Evolutionary conservation across 305 asterid genomes (phyloP), one percentile per base, ranked within the genome.

Genomic region (Solanum hybrid): DNA sequence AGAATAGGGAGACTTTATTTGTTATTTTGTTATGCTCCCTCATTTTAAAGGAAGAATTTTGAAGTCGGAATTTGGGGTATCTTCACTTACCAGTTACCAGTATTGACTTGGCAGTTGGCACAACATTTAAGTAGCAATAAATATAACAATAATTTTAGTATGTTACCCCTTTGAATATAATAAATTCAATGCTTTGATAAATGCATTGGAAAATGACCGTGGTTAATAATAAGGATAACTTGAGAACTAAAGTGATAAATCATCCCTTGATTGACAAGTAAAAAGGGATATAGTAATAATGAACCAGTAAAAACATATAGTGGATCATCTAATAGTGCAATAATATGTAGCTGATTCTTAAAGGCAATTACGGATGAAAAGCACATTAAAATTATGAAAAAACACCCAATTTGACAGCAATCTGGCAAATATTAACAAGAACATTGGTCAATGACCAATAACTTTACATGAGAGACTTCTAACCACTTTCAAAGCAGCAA

Each of bases 391-490:
- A 10, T 85, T 31, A 32, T 85, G 45, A 82, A 69, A 69, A 15
- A 24, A 6, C 45, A 34, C 77, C 76, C 76, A 85, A 85, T 32
- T 85, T 85, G 32, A 85, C 2, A 85, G 22, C 45, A 85, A 56
- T 56, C 88, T 31, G 88, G 76, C 88, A 85, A 4, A 85, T 85
- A 85, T 85, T 85, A 56, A 85, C 88, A 56, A 85, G 42, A 85
- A 85, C 87, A 85, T 31, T 22, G 73, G 2, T n/a, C 11, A 51
- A 84, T 51, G 37, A 89, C 86, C 11, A 51, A 84, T 51, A 51
- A 89, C 86, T 89, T 81, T 89, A 90, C 92, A 91, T 42, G 51
- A 42, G 84, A 87, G 84, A 87, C 73, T 90, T 82, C 91, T 60
- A 60, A 78, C 77, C 89, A 87, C 11, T 56, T 36, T 31, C 89